Percentiles rank a stretch among this genome's conserved stretches.
These are phyloP conservation scores for Ganoderma multipileum DNA, from an alignment of 1,284 basidiomycete species.

Conservation along the genomic window DNA sequence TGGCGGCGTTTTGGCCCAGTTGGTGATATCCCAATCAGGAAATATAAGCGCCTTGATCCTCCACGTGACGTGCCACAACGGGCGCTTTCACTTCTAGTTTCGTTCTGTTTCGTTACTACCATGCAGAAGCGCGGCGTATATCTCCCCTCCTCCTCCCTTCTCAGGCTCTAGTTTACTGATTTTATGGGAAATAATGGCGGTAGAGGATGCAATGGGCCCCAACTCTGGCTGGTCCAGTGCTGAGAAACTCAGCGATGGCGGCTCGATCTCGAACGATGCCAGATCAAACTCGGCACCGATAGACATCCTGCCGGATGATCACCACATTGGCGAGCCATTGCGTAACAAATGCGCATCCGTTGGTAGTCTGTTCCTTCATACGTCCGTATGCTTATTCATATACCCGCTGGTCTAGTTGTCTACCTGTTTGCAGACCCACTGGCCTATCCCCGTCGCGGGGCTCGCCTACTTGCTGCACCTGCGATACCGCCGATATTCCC, in stretches of 20 bases:
- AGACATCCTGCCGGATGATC: neutral
- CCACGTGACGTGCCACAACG: neutral
- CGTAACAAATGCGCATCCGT: neutral
- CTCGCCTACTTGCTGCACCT: neutral
- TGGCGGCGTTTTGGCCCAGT: too few relatives aligned
- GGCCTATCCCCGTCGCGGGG: neutral
- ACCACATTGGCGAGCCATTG: neutral
- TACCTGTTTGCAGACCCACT: neutral
- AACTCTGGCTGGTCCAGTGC: neutral
- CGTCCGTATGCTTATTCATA: neutral
- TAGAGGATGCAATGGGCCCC: neutral
- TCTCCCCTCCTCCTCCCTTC: neutral
- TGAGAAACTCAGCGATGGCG: neutral
- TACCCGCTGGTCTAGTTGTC: too few relatives aligned
- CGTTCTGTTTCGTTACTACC: too few relatives aligned
- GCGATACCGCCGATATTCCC: neutral
- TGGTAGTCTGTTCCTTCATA: neutral
- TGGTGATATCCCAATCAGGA: neutral
- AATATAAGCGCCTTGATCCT: neutral
- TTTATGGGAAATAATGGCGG: neutral
- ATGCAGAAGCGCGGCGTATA: neutral
- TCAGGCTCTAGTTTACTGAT: neutral
- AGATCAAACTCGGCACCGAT: neutral
- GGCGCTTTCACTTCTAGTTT: too few relatives aligned
- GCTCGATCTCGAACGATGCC: neutral